Evolutionary conservation across 768 basidiomycete species (phyloP), one percentile per base, ranked within the genome.

Genomic region (Xanthoconium stramineum): DNA sequence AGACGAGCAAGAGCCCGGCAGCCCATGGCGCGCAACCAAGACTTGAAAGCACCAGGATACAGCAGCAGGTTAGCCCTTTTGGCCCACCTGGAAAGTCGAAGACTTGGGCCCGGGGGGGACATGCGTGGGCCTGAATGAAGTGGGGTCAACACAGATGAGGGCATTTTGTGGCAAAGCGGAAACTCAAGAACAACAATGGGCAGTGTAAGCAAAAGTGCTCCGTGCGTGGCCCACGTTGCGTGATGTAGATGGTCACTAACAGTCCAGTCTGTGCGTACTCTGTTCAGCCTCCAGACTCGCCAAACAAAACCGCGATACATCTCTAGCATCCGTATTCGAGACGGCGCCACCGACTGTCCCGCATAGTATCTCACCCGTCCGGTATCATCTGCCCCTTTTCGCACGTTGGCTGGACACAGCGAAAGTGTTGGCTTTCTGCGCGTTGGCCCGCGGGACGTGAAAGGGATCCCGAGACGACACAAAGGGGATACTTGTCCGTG

Each of bases 41-140:
- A 65, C 76, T 55, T 57, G 78, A 83, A 83, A 68, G 76, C 77
- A 68, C 83, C 83, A 81, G 80, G 76, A 61, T 77, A 74, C 75
- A 73, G 68, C 47, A 56, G 62, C 55, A 57, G 49, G 62, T 49
- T 10, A 58, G 46, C 57, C 49, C 46, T 14, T 45, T 6, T 29
- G 49, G 51, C 57, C 52, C 13, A 46, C 63, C 67, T 66, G 64
- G 69, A 68, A 63, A 77, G 79, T 74, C 79, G 60, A 62, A 64
- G 78, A 77, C 80, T 72, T 74, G 58, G 72, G 70, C 65, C 70
- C 67, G 59, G 44, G 58, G 70, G 69, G 70, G 74, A 74, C 69
- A 76, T 79, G 56, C 66, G 80, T 69, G 53, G 43, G 61, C 78
- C 75, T 71, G 67, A 59, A 62, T 0, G 30, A 61, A 53, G 63